Evolutionary conservation across 805 yeast species (phyloP).

Genomic region (Yarrowia osloensis): DNA sequence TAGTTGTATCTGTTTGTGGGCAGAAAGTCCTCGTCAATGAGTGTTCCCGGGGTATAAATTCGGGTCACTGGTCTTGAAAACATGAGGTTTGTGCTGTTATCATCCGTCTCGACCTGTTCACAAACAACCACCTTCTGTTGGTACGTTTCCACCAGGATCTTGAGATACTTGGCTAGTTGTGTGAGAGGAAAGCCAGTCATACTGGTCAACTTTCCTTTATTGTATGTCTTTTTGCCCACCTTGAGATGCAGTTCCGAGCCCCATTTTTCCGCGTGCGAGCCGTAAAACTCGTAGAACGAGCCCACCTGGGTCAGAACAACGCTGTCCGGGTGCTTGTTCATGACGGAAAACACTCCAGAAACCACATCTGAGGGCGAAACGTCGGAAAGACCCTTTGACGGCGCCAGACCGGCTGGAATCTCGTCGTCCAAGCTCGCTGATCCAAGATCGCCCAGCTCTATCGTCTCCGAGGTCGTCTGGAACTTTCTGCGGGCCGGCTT

Average conservation of each 20-base stretch:
- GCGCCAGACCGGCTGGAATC: background rate
- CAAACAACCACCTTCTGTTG: conserved; percentile 76
- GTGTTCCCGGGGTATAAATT: conserved; percentile 88
- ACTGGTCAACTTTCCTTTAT: conserved; percentile 47
- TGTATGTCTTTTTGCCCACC: conserved; percentile 49
- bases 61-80: conserved; percentile 65
- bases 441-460: background rate
- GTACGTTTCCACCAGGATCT: conserved; percentile 67
- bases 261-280: conserved; percentile 77
- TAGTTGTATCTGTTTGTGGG: conserved; percentile 72
- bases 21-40: conserved; percentile 81
- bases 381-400: background rate
- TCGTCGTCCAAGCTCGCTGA: background rate
- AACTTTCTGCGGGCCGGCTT: background rate
- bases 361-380: background rate
- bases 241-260: conserved; percentile 73
- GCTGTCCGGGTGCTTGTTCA: conserved; percentile 47
- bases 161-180: conserved; percentile 71
- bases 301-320: conserved; percentile 77
- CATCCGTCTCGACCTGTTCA: conserved; percentile 53
- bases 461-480: background rate
- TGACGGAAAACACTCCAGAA: conserved; percentile 8
- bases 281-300: conserved; percentile 57
- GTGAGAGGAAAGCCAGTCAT: conserved; percentile 91
- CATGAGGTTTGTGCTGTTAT: background rate